Evolutionary conservation across 768 basidiomycete species (phyloP).

Genomic region (Boletellus emodensis): DNA sequence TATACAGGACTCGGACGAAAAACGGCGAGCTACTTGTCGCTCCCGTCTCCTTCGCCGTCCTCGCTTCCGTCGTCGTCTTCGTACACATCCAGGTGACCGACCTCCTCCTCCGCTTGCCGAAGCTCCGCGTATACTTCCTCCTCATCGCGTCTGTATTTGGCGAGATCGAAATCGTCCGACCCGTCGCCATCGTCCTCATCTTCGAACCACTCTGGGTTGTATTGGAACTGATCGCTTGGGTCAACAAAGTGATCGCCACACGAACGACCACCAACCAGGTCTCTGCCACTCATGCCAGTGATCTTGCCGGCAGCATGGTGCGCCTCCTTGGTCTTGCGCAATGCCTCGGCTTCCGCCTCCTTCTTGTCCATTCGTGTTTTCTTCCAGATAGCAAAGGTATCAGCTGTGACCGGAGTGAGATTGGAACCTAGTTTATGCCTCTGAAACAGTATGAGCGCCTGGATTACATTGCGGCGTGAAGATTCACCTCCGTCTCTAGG

Average conservation of each 20-base stretch:
- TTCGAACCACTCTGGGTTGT: slow-evolving; percentile 92
- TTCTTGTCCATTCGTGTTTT: slow-evolving; percentile 95
- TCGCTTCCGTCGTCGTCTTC: slow-evolving; percentile 19
- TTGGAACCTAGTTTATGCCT: slow-evolving; percentile 91
- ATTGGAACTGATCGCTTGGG: slow-evolving; percentile 70
- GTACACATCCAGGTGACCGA: slow-evolving; percentile 16
- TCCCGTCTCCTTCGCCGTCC: slow-evolving; percentile 1
- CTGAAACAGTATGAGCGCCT: slow-evolving; percentile 36
- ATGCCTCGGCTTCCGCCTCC: slow-evolving; percentile 77
- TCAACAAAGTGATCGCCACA: slow-evolving; percentile 3
- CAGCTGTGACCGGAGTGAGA: slow-evolving; percentile 89
- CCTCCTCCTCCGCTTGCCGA: slow-evolving; percentile 16
- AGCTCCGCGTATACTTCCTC: slow-evolving; percentile 29
- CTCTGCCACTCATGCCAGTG: slow-evolving; percentile 91
- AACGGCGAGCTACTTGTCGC: background rate
- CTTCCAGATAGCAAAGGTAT: slow-evolving; percentile 93
- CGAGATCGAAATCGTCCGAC: slow-evolving; percentile 54
- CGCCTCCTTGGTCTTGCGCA: slow-evolving; percentile 76
- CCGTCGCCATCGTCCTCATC: slow-evolving; percentile 55
- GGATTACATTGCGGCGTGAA: background rate
- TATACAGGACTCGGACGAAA: background rate
- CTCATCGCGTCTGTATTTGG: slow-evolving; percentile 49
- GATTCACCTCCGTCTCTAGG: slow-evolving; percentile 86
- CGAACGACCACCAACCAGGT: slow-evolving; percentile 58
- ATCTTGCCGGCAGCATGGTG: slow-evolving; percentile 86